Conservation (phyloP, 805 yeast genomes). For the Kodamaea leandrae region DNA sequence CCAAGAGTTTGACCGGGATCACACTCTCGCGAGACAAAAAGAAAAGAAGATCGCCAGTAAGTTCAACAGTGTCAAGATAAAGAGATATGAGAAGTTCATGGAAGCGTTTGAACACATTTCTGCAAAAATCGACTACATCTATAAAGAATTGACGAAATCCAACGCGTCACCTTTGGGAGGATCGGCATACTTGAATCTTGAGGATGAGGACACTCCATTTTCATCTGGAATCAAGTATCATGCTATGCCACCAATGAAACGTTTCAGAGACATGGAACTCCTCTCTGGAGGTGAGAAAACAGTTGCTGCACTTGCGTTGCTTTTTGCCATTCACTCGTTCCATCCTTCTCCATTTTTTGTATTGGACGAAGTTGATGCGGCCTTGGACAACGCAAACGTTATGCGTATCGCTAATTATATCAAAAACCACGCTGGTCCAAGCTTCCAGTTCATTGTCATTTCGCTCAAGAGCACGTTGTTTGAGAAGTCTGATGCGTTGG, state of each 20-base stretch:
- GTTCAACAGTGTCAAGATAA: conserved; percentile 57
- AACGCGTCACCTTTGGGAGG: conserved; percentile 80
- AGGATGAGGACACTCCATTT: conserved; percentile 89
- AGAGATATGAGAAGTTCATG: conserved; percentile 63
- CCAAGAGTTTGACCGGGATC: conserved; percentile 61
- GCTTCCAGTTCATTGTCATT: conserved; percentile 88
- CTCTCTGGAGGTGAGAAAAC: conserved; percentile 97
- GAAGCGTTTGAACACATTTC: conserved; percentile 77
- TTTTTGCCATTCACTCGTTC: conserved; percentile 86
- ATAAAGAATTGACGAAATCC: conserved; percentile 80
- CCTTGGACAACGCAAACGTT: conserved; percentile 87
- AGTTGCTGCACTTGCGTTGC: conserved; percentile 88
- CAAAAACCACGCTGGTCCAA: conserved; percentile 66
- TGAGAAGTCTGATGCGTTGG: conserved; percentile 85
- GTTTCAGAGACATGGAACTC: conserved; percentile 88
- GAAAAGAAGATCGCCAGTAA: conserved; percentile 54
- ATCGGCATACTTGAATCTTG: conserved; percentile 83
- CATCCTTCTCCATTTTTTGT: conserved; percentile 96
- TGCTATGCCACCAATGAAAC: conserved; percentile 94
- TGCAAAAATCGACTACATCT: conserved; percentile 66
- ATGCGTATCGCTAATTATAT: conserved; percentile 84
- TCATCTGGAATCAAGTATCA: conserved; percentile 79
- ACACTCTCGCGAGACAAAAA: conserved; percentile 54
- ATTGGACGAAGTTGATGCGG: conserved; percentile 97
- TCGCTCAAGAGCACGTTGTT: conserved; percentile 84